Base-by-base conservation (phyloP, 140 eudicot species). In the Ambrosia hybrid region DNA sequence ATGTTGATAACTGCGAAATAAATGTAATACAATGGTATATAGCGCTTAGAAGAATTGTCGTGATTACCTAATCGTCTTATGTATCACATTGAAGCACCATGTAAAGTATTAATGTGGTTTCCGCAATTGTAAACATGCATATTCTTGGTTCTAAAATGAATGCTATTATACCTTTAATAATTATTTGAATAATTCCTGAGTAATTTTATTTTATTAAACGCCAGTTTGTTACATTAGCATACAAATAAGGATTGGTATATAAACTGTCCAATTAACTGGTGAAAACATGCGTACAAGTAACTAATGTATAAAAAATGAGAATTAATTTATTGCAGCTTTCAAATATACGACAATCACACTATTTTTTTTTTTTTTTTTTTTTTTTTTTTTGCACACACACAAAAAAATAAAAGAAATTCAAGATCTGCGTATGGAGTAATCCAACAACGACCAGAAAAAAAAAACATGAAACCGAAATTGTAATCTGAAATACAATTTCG, bases 281-380 rank as follows among this genome's bases (percentile, higher is more conserved):
- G 26, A 11, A 51, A 49, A 68, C 34, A 48, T 51, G 73, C 9
- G 5, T 64, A 14, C 69, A 39, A 38, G 33, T 34, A 34, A 8
- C 37, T 69, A 52, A 51, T 51, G 51, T 43, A 43, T 41, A 5
- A 41, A 1, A 43, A 5, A 43, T 56, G 3, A 39, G 6, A 30
- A 36, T 14, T 6, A 4, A 36, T 17, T 55, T 68, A 49, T 51
- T 70, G 14, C 55, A 56, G 36, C 66, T 16, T 60, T 17, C 16
- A 30, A 46, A 60, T 72, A 37, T 72, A 37, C 48, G 70, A 72
- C 13, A 17, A 4, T 26, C 33, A 58, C n/a, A 71, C 55, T 6
- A 57, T 41, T 13, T 12, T 46, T 58, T 4, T 59, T 33, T 12
- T 14, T 41, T 13, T 12, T 46, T 58, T 4, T 59, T 33, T 12